phyloP scores from a whole-genome alignment of 2,329 filamentous ascomycete genomes.

The Colletotrichum aenigma region DNA sequence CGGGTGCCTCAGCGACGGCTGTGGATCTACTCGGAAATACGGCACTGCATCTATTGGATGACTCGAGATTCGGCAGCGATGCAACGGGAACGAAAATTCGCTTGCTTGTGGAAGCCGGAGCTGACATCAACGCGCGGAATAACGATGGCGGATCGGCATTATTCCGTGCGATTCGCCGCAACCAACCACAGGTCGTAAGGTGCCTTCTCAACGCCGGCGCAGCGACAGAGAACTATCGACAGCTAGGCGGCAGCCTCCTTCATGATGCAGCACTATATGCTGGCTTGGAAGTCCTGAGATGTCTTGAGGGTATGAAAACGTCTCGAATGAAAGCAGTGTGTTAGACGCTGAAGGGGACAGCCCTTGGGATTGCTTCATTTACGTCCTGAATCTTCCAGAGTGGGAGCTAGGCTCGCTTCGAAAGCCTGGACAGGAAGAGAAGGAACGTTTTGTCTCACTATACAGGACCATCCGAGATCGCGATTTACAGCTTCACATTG shows the following conservation, averaged over 20 bases:
- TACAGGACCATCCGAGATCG: neutral
- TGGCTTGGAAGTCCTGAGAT: neutral
- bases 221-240: fast-evolving
- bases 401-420: neutral
- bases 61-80: fast-evolving
- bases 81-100: neutral
- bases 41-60: neutral
- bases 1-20: neutral
- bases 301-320: neutral
- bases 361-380: neutral
- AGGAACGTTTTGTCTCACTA: neutral
- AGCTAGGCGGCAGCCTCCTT: neutral
- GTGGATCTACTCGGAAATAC: fast-evolving
- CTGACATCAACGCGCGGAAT: neutral
- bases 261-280: neutral
- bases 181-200: neutral
- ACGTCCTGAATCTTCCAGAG: fast-evolving
- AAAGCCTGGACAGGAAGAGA: neutral
- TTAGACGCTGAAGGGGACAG: neutral
- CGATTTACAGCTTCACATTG: neutral
- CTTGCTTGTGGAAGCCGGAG: neutral
- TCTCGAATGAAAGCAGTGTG: neutral
- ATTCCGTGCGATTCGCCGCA: fast-evolving
- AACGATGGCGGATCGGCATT: fast-evolving
- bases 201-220: neutral